These are phyloP conservation scores for Grifola frondosa DNA, from an alignment of 1,284 basidiomycete genomes.

Conservation along the genomic window DNA sequence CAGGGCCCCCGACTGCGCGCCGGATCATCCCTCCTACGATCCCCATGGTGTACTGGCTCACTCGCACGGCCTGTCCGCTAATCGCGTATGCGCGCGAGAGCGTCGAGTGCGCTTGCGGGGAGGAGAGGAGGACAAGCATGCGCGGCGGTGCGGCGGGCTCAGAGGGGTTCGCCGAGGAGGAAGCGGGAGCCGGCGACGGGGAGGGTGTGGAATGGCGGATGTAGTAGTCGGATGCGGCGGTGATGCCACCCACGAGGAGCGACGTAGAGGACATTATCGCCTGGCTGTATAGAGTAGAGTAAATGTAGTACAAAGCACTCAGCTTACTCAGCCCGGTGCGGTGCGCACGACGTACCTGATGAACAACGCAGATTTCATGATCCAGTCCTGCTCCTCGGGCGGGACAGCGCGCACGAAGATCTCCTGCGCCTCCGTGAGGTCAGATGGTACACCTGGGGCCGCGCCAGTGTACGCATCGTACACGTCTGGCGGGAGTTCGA, in stretches of 20 bases:
- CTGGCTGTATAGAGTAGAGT: conserved; percentile 41
- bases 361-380: conserved; percentile 67
- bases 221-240: conserved; percentile 62
- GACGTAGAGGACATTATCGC: conserved; percentile 70
- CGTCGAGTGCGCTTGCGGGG: conserved; percentile 56
- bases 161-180: conserved; percentile 22
- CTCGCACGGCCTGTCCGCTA: conserved; percentile 64
- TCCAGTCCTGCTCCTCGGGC: conserved; percentile 70
- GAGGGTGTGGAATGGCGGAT: conserved; percentile 55
- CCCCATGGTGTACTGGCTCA: conserved; percentile 63
- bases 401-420: conserved; percentile 60
- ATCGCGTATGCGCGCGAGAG: conserved; percentile 62
- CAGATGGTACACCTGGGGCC: conserved; percentile 21
- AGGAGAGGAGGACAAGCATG: conserved; percentile 61
- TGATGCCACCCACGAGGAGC: conserved; percentile 61
- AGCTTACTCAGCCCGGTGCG: too few relatives aligned
- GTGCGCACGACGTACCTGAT: conserved; percentile 59
- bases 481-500: conserved; percentile 57
- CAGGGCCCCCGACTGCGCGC: conserved; percentile 36
- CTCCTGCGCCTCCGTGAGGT: conserved; percentile 46
- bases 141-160: conserved; percentile 41
- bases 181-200: conserved; percentile 36
- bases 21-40: conserved; percentile 64
- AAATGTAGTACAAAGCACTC: conserved; percentile 1
- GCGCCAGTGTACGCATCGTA: conserved; percentile 33